Evolutionary conservation across 1,284 basidiomycete genomes (phyloP), one percentile per base, ranked within the genome.

Genomic region (Mycena citricolor): DNA sequence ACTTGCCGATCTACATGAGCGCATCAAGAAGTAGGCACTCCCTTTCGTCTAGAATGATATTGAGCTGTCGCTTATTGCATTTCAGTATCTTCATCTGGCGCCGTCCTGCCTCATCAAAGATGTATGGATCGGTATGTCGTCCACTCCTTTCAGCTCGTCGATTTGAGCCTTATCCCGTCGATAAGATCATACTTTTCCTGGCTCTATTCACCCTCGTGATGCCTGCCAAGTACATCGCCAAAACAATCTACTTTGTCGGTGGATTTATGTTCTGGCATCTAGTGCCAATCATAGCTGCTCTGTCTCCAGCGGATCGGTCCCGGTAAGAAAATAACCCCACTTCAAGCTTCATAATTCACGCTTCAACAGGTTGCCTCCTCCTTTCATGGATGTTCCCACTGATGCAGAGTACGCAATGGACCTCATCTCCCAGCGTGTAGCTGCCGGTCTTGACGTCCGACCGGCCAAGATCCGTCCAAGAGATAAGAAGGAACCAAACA

Each of bases 341-440:
- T n/a, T n/a, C n/a, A n/a, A n/a, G n/a, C n/a, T n/a, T n/a, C n/a
- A n/a, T n/a, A n/a, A n/a, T n/a, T n/a, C n/a, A n/a, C 14, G 37
- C 47, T 39, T 8, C 28, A 16, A 21, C 26, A 77, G 76, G 22
- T 42, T 81, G 13, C 77, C 77, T 11, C 65, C 69, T 4, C 63
- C 69, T 4, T 69, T 85, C 34, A 52, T 54, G 20, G 70, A 77
- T 46, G 73, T 74, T 5, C 82, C 82, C 0, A 84, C 81, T 5
- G 81, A 86, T 56, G 72, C 77, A 2, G 81, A 86, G 42, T 73
- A 80, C 54, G 81, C 83, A 1, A 83, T 85, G 76, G 73, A 81
- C 24, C 57, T 86, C 8, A 83, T 86, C 26, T 74, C 80, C 2
- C 68, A 73, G 46, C 74, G 83, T 4, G 70, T 84, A 8, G 71